Evolutionary conservation across 1,284 basidiomycete genomes (phyloP).

Genomic region (Coniferiporia weirii): DNA sequence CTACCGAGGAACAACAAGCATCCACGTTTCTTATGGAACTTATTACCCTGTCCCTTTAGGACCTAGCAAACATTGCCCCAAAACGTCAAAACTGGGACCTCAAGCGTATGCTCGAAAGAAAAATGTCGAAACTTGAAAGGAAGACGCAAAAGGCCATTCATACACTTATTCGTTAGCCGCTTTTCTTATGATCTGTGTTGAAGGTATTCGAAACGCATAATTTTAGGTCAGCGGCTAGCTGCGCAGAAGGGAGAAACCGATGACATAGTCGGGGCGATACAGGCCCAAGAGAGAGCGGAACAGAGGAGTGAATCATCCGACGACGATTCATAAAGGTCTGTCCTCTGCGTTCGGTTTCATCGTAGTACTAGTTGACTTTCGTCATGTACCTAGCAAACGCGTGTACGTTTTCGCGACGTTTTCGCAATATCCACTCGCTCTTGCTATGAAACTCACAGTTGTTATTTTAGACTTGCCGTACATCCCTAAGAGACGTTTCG

Average conservation of each 20-base stretch:
- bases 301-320: conserved; percentile 51
- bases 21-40: neutral
- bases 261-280: conserved; percentile 74
- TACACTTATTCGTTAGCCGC: conserved; percentile 78
- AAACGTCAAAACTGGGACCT: conserved; percentile 97
- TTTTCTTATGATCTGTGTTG: neutral
- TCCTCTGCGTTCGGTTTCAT: neutral
- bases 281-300: conserved; percentile 54
- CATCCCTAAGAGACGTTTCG: neutral
- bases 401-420: neutral
- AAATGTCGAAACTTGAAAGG: conserved; percentile 83
- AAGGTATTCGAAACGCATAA: conserved; percentile 22
- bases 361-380: too few relatives aligned
- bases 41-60: conserved; percentile 42
- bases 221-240: conserved; percentile 66
- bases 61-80: conserved; percentile 94
- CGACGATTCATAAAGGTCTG: conserved; percentile 32
- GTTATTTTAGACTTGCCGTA: neutral
- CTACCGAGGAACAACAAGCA: neutral
- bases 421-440: neutral
- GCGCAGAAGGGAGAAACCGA: conserved; percentile 72
- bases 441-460: neutral
- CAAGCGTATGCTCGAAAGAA: conserved; percentile 90
- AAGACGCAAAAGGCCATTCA: conserved; percentile 91
- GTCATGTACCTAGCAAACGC: neutral